Evolutionary conservation across 208 protist species (phyloP), one percentile per base, ranked within the genome.

Genomic region (Naegleria fowleri): DNA sequence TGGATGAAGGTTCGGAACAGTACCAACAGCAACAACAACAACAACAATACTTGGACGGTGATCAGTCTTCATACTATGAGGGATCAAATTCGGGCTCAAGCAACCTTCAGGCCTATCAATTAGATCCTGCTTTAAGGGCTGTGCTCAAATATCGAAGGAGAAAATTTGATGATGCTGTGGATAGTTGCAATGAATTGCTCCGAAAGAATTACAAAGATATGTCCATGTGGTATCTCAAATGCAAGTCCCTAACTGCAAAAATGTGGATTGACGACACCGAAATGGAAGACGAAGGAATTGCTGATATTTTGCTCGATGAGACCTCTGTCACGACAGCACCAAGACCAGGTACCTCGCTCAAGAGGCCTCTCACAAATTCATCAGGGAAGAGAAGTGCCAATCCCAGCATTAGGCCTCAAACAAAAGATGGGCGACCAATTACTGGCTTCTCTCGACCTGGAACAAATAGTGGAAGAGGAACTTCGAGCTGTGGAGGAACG

Each of bases 251-350:
- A 76, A 97, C 97, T 67, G 92, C 95, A 90, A 96, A 97, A 91
- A 96, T 94, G 90, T 98, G 95, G 95, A 98, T 98, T 91, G 97
- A 99, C 92, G 98, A 99, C 92, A 93, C 96, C n/a, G 97, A 98
- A 43, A 93, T 98, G 86, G 97, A 98, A 75, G 97, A 98, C 91
- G 96, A 98, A 93, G 97, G 96, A 75, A 93, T 98, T 6, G 96
- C 97, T 75, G 96, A 98, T 43, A 93, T 97, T 41, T 94, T 98
- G 41, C 93, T 98, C 87, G 98, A 99, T 88, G 96, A 98, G 40
- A 95, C 96, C 43, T 94, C 97, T 5, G 95, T 96, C 5, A 95
- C 95, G 40, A 95, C 93, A 41, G 92, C 95, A 15, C 96, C 97
- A 55, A 93, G 96, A 15, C 96, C 96, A 0, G 95, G 94, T 79